Base-by-base conservation (phyloP, 768 basidiomycete species). In the Lepiota venenata region DNA sequence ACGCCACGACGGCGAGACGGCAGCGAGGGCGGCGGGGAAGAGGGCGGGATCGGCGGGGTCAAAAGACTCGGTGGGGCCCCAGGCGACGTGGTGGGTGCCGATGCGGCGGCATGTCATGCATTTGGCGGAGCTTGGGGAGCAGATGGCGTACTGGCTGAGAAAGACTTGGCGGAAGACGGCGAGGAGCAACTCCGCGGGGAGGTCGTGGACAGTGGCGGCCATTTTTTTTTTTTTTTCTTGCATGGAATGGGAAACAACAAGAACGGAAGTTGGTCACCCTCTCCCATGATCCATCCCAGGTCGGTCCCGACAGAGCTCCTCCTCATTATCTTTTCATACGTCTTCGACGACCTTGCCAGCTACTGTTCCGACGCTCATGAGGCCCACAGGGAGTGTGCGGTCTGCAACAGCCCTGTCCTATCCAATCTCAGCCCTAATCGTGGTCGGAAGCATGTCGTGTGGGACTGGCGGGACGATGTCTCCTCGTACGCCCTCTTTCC, bases 181-280 rank as follows among this genome's bases (percentile, higher is more conserved):
- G 16, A 58, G 49, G 27, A 58, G 58, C 8, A 58, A 27, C 45
- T 58, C 54, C 15, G 45, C 36, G 16, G 58, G 58, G 8, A 58
- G 55, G 35, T 32, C 32, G 32, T 32, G 6, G 32, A 32, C 32
- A 8, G 32, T 11, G 32, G 25, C 5, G 25, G 25, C 25, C 3
- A 5, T n/a, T n/a, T n/a, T n/a, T n/a, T n/a, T n/a, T n/a, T n/a
- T n/a, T n/a, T n/a, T n/a, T n/a, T n/a, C n/a, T n/a, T n/a, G 25
- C 25, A 25, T 25, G 25, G 25, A 5, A 5, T 25, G 25, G n/a
- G n/a, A n/a, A n/a, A n/a, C n/a, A n/a, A n/a, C n/a, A n/a, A n/a
- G n/a, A n/a, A n/a, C n/a, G n/a, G n/a, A n/a, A n/a, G n/a, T n/a
- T n/a, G n/a, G n/a, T 25, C 25, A n/a, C 25, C 25, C 25, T 25